Conservation (phyloP, 1,284 basidiomycete species). For the Fomitopsis betulina region DNA sequence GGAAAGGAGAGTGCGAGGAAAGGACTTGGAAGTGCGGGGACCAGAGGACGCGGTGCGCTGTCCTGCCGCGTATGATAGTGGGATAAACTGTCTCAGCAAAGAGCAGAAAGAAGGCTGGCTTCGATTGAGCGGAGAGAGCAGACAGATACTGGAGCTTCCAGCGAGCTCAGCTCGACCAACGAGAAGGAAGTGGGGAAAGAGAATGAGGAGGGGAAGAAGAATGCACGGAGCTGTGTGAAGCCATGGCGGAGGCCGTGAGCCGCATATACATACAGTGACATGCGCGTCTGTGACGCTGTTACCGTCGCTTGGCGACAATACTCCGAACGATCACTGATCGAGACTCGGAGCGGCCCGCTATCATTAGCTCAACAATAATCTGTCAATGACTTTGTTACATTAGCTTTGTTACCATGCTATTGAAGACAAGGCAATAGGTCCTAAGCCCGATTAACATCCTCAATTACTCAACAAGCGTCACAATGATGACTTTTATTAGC, state of each 20-base stretch:
- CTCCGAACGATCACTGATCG: background rate
- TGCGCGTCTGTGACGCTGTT: constrained; percentile 5
- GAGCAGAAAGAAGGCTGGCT: constrained; percentile 25
- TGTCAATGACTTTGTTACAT: background rate
- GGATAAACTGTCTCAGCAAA: constrained; percentile 12
- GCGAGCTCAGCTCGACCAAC: constrained; percentile 54
- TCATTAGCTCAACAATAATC: background rate
- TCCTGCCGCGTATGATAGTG: constrained; percentile 22
- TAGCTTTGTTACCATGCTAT: too few species aligned
- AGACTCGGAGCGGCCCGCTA: background rate
- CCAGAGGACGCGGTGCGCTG: constrained; percentile 23
- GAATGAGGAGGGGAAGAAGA: constrained; percentile 17
- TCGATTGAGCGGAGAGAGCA: constrained; percentile 20
- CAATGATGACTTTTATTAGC: too few species aligned
- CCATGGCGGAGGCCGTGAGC: background rate
- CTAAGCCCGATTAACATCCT: too few species aligned
- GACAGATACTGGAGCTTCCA: constrained; percentile 25
- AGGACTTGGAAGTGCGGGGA: constrained; percentile 17
- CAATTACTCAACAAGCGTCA: too few species aligned
- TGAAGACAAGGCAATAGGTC: background rate
- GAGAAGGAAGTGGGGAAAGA: constrained; percentile 25
- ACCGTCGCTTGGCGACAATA: constrained; percentile 1
- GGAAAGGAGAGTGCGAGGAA: constrained; percentile 11
- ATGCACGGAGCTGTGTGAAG: constrained; percentile 24
- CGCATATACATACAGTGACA: constrained; percentile 11